Base-by-base conservation (phyloP, 2,329 filamentous ascomycete species). In the Apiospora malaysiana region DNA sequence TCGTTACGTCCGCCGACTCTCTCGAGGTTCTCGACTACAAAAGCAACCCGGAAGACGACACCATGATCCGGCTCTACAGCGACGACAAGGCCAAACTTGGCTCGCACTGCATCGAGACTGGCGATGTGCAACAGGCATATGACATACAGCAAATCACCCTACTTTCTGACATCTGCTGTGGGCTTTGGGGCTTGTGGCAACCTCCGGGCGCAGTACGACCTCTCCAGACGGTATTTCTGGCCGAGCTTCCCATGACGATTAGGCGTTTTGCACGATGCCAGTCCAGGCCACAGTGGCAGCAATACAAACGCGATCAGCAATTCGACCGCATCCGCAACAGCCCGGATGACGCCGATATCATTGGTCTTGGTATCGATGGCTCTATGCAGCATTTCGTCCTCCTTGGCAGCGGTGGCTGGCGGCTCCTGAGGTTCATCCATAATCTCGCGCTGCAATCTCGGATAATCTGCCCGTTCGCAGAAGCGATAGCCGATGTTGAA, bases 371-470 rank as follows among this genome's bases (percentile, higher is more conserved):
- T 8, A 85, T 94, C 45, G 90, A 93, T 76, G 93, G 93, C 1
- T 89, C 91, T 0, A 76, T 95, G 32, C 89, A 89, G 73, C 88
- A 92, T 70, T 92, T 98, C 75, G 88, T 88, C 0, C 82, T 95
- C 18, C 82, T 98, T 0, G 83, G 86, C 12, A 76, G 87, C 23
- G 81, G 87, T 2, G 87, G 91, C 9, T 93, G 92, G 89, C 85
- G 86, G 8, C 84, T 97, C 4, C 84, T 98, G 6, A 87, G 87
- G 71, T 90, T 95, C 73, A 78, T 98, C 1, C 91, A 97, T 77
- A 91, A 92, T 71, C 79, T 97, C 66, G 90, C 89, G 40, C 79
- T 86, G 66, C 79, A 81, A 37, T 87, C 85, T 37, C 76, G 79
- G 8, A 74, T 77, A 4, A 79, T 90, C 16, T 89, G 85, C 71